Conservation (phyloP, 2,329 filamentous ascomycete genomes). For the Aspergillus melleus region DNA sequence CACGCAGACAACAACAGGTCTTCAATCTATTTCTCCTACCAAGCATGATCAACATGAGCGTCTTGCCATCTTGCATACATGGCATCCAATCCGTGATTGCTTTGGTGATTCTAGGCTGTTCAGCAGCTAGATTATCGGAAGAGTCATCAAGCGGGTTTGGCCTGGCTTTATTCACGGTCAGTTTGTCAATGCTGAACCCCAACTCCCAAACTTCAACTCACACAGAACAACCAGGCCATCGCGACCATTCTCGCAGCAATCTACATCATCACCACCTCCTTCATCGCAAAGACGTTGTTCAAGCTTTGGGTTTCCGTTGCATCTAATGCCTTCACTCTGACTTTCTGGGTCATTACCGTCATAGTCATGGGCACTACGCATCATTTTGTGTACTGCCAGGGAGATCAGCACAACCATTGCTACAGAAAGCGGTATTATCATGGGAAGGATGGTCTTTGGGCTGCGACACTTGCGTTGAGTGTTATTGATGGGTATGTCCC, state of each 20-base stretch:
- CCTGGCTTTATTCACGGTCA: no score
- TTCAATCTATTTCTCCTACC: no score
- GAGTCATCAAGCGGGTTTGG: no score
- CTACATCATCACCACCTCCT: constrained; percentile 1
- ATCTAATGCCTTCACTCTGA: no score
- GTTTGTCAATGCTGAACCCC: no score
- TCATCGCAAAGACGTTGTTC: not conserved
- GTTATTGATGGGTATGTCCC: constrained; percentile 1
- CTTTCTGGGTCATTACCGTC: no score
- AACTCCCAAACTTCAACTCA: no score
- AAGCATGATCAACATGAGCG: no score
- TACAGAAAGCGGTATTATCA: not conserved
- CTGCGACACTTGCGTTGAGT: not conserved
- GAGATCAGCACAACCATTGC: not conserved
- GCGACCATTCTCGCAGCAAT: constrained; percentile 3
- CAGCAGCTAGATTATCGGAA: no score
- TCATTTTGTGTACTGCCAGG: no score
- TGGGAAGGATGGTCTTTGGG: not conserved
- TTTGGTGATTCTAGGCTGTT: not conserved
- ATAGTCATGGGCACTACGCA: no score
- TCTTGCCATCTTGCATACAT: not conserved
- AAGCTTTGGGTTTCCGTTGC: not conserved
- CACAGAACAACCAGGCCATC: not conserved
- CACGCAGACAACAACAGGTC: no score
- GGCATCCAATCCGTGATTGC: not conserved